Conservation (phyloP, 2,329 filamentous ascomycete species). For the Akanthomyces uredinophilus region DNA sequence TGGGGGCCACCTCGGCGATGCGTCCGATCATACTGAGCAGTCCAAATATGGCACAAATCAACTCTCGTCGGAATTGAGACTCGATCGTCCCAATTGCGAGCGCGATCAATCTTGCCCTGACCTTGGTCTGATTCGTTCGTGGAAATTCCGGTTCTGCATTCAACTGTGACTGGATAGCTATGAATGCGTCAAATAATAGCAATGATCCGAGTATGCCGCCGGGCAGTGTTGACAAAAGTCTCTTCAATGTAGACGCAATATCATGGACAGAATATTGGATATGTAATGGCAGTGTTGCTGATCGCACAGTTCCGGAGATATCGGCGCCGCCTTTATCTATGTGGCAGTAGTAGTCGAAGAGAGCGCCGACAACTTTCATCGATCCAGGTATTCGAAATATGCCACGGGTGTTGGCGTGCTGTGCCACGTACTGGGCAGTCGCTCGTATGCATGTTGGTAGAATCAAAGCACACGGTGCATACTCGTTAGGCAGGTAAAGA, state of each 20-base stretch:
- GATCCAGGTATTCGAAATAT: conserved; percentile 62
- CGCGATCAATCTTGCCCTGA: conserved; percentile 61
- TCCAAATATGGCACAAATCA: conserved; percentile 64
- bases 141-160: conserved; percentile 46
- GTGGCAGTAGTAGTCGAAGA: conserved; percentile 60
- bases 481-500: conserved; percentile 55
- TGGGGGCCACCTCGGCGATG: conserved; percentile 47
- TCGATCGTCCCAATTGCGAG: conserved; percentile 55
- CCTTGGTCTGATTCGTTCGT: conserved; percentile 48
- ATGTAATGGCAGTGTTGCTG: conserved; percentile 54
- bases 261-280: conserved; percentile 58
- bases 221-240: conserved; percentile 56
- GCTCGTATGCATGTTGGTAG: conserved; percentile 63
- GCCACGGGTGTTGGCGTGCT: conserved; percentile 50
- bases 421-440: conserved; percentile 58
- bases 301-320: conserved; percentile 54
- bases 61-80: conserved; percentile 55
- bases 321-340: conserved; percentile 42
- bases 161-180: conserved; percentile 55
- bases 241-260: conserved; percentile 63
- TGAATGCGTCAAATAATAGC: conserved; percentile 55
- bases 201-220: conserved; percentile 63
- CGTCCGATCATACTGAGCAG: conserved; percentile 57
- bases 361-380: conserved; percentile 45
- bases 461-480: conserved; percentile 51